Conservation (phyloP, 495 filamentous ascomycete genomes). For the Aspergillus panamensis region DNA sequence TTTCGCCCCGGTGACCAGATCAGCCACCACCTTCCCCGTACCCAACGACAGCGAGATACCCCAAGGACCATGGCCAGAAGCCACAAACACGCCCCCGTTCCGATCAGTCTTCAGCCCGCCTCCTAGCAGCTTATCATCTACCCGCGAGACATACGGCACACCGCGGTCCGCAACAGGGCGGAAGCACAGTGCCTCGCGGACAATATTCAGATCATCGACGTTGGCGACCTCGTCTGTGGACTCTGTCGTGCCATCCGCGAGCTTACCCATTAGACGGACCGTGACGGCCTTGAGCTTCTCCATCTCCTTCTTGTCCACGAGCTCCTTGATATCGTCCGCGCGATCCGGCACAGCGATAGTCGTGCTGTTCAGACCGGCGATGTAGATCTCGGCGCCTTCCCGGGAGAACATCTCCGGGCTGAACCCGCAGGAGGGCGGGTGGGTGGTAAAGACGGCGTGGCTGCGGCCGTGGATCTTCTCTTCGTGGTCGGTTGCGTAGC, state of each 20-base stretch:
- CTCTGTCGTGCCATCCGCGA: conserved; percentile 17
- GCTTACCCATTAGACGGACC: conserved; percentile 50
- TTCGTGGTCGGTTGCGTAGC: conserved; percentile 38
- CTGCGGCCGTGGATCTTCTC: conserved; percentile 39
- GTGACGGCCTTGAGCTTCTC: conserved; percentile 52
- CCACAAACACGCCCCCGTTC: conserved; percentile 64
- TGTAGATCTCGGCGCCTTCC: conserved; percentile 61
- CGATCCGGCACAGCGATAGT: conserved; percentile 54
- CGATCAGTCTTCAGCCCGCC: conserved; percentile 36
- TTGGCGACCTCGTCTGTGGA: conserved; percentile 24
- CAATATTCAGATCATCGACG: conserved; percentile 55
- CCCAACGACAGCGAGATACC: conserved; percentile 61
- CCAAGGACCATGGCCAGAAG: conserved; percentile 72
- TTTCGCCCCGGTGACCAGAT: conserved; percentile 54
- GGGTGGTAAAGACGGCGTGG: conserved; percentile 68
- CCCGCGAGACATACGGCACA: conserved; percentile 55
- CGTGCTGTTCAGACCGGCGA: conserved; percentile 67
- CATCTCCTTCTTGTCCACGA: conserved; percentile 44
- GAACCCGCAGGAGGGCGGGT: conserved; percentile 46
- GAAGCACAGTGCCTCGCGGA: conserved; percentile 68
- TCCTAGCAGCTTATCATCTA: conserved; percentile 55
- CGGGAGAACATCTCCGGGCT: conserved; percentile 73
- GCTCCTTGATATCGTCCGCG: conserved; percentile 44
- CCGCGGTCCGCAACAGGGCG: conserved; percentile 63
- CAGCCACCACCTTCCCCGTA: conserved; percentile 62